A percentile compares a stretch with the other conserved stretches of the same genome.
These are phyloP conservation scores for Colletotrichum cereale DNA, from an alignment of 2,329 filamentous ascomycete species.

Conservation along the genomic window DNA sequence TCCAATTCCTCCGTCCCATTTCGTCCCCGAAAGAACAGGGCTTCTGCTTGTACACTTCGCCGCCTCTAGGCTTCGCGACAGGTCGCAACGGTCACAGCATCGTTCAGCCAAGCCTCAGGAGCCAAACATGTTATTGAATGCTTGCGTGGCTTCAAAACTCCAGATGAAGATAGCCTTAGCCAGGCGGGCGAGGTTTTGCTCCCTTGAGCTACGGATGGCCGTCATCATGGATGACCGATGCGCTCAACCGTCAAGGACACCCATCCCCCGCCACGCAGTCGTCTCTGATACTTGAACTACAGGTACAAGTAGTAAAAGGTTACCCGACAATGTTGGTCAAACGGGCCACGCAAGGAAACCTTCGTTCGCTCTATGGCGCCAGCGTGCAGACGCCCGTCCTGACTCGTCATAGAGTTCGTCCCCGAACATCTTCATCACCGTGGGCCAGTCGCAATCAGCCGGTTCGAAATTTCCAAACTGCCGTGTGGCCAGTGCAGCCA, in stretches of 20 bases:
- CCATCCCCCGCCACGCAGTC: background rate
- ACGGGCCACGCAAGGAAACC: slow-evolving; percentile 18
- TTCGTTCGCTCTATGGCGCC: slow-evolving; percentile 19
- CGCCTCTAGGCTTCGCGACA: slow-evolving; percentile 20
- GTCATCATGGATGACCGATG: slow-evolving; percentile 19
- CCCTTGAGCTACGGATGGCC: background rate
- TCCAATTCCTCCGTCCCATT: slow-evolving; percentile 33
- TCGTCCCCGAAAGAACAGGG: slow-evolving; percentile 11
- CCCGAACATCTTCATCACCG: slow-evolving; percentile 36
- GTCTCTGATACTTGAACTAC: background rate
- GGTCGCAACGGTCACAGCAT: slow-evolving; percentile 22
- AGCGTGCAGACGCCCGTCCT: slow-evolving; percentile 20
- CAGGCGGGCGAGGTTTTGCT: background rate
- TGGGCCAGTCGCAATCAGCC: slow-evolving; percentile 37
- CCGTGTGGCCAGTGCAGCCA: slow-evolving; percentile 30
- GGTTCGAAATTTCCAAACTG: slow-evolving; percentile 34
- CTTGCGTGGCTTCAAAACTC: slow-evolving; percentile 5
- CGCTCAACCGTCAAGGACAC: background rate
- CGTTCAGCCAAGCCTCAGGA: background rate
- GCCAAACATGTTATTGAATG: slow-evolving; percentile 9
- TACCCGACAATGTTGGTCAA: slow-evolving; percentile 17
- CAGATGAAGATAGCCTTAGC: slow-evolving; percentile 6
- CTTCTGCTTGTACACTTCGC: slow-evolving; percentile 2
- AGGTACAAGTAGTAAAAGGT: background rate
- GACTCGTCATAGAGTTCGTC: slow-evolving; percentile 36